A percentile compares a stretch with the other conserved stretches of the same genome.
phyloP scores from a whole-genome alignment of 2,329 filamentous ascomycete genomes.

The Hypoxylon sp. region DNA sequence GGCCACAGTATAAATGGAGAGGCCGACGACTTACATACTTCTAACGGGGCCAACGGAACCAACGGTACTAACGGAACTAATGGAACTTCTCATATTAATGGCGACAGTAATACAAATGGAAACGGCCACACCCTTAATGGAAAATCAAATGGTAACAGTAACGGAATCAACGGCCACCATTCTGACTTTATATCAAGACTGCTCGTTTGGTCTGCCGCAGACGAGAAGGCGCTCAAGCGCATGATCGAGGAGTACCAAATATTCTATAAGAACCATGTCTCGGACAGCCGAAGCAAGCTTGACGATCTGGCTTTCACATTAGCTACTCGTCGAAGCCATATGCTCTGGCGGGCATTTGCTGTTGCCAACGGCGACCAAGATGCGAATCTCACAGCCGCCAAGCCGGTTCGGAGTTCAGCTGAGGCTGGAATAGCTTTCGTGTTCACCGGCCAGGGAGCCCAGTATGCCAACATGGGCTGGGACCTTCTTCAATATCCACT shows the following conservation, averaged over 20 bases:
- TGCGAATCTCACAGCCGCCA: constrained; percentile 23
- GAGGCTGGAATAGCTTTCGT: constrained; percentile 49
- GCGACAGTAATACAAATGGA: constrained; percentile 12
- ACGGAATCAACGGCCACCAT: constrained; percentile 46
- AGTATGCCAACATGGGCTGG: constrained; percentile 50
- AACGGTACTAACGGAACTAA: constrained; percentile 44
- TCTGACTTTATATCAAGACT: constrained; percentile 43
- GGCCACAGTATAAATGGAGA: background rate
- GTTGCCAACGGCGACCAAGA: constrained; percentile 36
- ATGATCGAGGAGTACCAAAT: constrained; percentile 46
- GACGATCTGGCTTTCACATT: constrained; percentile 51
- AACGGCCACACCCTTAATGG: constrained; percentile 11
- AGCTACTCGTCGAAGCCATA: constrained; percentile 47
- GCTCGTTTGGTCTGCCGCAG: constrained; percentile 53
- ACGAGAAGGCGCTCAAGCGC: constrained; percentile 51
- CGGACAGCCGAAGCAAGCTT: constrained; percentile 32
- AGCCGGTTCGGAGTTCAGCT: constrained; percentile 43
- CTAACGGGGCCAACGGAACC: constrained; percentile 4
- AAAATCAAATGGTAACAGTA: constrained; percentile 25
- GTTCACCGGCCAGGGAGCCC: constrained; percentile 54
- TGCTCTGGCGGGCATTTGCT: constrained; percentile 51
- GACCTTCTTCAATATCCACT: constrained; percentile 50
- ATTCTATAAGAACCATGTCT: constrained; percentile 44
- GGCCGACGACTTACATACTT: background rate
- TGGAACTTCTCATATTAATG: background rate